Evolutionary conservation across 768 basidiomycete species (phyloP).

Genomic region (Podaxis pistillaris): DNA sequence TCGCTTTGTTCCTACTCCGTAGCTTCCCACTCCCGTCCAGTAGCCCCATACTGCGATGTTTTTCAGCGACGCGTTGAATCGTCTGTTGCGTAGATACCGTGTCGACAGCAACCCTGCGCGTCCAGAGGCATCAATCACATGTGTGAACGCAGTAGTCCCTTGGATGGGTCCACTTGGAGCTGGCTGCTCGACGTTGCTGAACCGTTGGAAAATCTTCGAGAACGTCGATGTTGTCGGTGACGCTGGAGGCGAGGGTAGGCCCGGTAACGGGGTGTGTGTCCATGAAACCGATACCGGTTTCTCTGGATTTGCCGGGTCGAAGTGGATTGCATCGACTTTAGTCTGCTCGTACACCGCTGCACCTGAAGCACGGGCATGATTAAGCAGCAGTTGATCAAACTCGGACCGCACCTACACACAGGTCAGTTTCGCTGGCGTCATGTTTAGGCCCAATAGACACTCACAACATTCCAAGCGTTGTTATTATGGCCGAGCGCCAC

Average conservation of each 20-base stretch:
- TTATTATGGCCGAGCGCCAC: slow-evolving; percentile 52
- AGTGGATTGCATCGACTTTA: slow-evolving; percentile 46
- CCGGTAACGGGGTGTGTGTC: slow-evolving; percentile 42
- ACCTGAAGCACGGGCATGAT: slow-evolving; percentile 52
- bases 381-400: slow-evolving; percentile 57
- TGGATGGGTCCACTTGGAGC: slow-evolving; percentile 23
- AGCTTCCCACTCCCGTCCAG: slow-evolving; percentile 56
- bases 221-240: slow-evolving; percentile 33
- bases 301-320: slow-evolving; percentile 36
- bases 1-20: slow-evolving; percentile 46
- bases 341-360: slow-evolving; percentile 55
- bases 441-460: slow-evolving; percentile 19
- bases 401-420: slow-evolving; percentile 50
- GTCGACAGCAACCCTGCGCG: slow-evolving; percentile 71
- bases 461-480: slow-evolving; percentile 61
- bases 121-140: slow-evolving; percentile 73
- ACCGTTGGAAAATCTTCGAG: slow-evolving; percentile 17
- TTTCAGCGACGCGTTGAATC: slow-evolving; percentile 63
- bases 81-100: slow-evolving; percentile 66
- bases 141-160: slow-evolving; percentile 60
- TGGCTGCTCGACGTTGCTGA: slow-evolving; percentile 14
- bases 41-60: slow-evolving; percentile 82
- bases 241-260: slow-evolving; percentile 39
- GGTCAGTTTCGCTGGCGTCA: not conserved
- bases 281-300: slow-evolving; percentile 56